Base-by-base conservation (phyloP, 2,329 filamentous ascomycete species). In the Colletotrichum gloeosporioides region DNA sequence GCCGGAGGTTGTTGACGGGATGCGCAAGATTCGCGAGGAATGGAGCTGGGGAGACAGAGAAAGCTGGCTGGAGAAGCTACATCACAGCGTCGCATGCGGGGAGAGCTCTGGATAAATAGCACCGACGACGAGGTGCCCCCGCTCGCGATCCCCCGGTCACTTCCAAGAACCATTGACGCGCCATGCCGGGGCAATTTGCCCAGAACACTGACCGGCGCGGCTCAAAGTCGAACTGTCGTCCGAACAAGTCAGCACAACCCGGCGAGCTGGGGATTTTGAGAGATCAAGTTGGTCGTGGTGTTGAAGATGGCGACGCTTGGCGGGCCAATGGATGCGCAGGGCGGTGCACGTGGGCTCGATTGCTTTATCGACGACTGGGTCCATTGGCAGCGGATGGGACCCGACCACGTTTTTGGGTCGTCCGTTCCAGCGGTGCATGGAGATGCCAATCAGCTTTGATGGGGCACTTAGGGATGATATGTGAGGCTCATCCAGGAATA, bases 251-350 rank as follows among this genome's bases (percentile, higher is more conserved):
- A 65, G 31, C 59, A 61, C 22, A 67, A 22, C 63, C 69, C 69
- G n/a, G 53, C 10, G 25, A n/a, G 61, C 71, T 57, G 34, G 64
- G 71, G 13, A 15, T 8, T 36, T 22, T 27, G 64, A 31, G 31
- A 31, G 27, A 32, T n/a, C 36, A 44, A 36, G 44, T 15, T 8
- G 59, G 69, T 15, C 34, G 39, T 39, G 49, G n/a, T 27, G 25
- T 15, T 61, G 66, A 67, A 34, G 75, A 29, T 27, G 71, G 53
- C 8, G 61, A 75, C 34, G 65, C 65, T 67, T 67, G 36, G 61
- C 63, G 22, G 53, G 80, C 82, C 82, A 83, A 83, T 84, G 69
- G 78, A 81, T 79, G 69, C 71, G 72, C 69, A 82, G 82, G 80
- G 79, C 82, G 81, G 71, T 65, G 77, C 76, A 72, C 77, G 66